These are phyloP conservation scores for Pontederia crassipes DNA, from an alignment of 176 grass and related monocot species.

Conservation along the genomic window DNA sequence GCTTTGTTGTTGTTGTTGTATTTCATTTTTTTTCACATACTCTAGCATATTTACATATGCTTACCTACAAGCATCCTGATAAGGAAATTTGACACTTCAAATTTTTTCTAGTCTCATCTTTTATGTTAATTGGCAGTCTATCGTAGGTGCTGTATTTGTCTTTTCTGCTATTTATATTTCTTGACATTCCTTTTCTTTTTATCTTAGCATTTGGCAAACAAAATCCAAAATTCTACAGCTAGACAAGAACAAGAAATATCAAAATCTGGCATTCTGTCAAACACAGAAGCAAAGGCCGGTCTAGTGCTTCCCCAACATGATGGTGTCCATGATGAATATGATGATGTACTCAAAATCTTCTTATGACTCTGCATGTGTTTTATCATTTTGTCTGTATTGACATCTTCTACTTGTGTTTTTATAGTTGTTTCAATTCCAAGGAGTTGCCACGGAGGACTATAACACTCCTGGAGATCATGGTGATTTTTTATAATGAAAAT, in stretches of 20 bases:
- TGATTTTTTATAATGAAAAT: slow-evolving; percentile 20
- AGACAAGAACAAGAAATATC: slow-evolving; percentile 23
- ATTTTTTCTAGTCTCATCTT: too few species aligned
- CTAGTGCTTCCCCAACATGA: slow-evolving; percentile 50
- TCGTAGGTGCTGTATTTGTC: background rate
- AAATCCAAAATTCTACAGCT: slow-evolving; percentile 29
- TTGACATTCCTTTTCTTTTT: slow-evolving; percentile 10
- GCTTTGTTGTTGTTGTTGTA: too few species aligned
- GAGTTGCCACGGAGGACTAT: slow-evolving; percentile 65
- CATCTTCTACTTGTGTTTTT: slow-evolving; percentile 6
- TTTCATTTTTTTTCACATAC: too few species aligned
- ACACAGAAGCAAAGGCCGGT: slow-evolving; percentile 15
- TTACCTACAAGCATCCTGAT: too few species aligned
- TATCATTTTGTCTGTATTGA: background rate
- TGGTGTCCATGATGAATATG: slow-evolving; percentile 70
- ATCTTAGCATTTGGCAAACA: slow-evolving; percentile 23
- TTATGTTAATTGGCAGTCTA: background rate
- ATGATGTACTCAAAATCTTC: slow-evolving; percentile 49
- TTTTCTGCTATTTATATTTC: background rate
- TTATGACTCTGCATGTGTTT: slow-evolving; percentile 5
- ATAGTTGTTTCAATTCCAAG: slow-evolving; percentile 52
- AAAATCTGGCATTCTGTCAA: slow-evolving; percentile 9
- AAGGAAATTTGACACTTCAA: too few species aligned
- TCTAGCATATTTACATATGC: too few species aligned
- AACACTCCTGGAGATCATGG: slow-evolving; percentile 60